These are phyloP conservation scores for Trametes hirsuta DNA, from an alignment of 1,284 basidiomycete genomes.

Conservation along the genomic window DNA sequence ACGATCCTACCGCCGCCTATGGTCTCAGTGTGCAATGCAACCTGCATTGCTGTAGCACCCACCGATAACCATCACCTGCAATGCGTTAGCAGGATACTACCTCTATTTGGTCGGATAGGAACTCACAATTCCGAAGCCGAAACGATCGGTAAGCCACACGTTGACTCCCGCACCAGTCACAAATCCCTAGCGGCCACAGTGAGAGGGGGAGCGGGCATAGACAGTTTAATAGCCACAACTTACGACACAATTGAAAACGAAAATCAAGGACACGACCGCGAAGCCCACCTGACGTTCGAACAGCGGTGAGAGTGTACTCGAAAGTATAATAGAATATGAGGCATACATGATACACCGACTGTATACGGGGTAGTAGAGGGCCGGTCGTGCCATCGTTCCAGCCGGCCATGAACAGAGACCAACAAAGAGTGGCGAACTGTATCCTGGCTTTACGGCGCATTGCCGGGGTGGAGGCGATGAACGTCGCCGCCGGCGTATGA, in stretches of 20 bases:
- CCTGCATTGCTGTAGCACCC: background rate
- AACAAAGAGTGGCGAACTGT: constrained; percentile 46
- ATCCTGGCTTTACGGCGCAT: constrained; percentile 30
- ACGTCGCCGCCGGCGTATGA: constrained; percentile 2
- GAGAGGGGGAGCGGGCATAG: background rate
- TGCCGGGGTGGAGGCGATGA: constrained; percentile 13
- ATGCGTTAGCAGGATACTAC: background rate
- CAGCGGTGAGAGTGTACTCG: background rate
- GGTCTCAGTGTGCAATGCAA: background rate
- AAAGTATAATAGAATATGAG: too few relatives aligned
- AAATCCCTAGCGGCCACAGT: constrained; percentile 43
- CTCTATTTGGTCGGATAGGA: background rate
- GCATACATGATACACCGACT: constrained; percentile 52
- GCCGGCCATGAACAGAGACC: constrained; percentile 49
- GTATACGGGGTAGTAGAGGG: constrained; percentile 59
- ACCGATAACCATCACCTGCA: constrained; percentile 37
- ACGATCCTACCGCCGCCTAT: constrained; percentile 25
- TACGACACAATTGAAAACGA: constrained; percentile 59
- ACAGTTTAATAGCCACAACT: background rate
- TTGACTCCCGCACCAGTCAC: constrained; percentile 50
- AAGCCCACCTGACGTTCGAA: constrained; percentile 40
- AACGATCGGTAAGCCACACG: constrained; percentile 50
- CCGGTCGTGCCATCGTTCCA: constrained; percentile 69
- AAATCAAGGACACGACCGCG: constrained; percentile 55
- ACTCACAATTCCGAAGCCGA: constrained; percentile 61